Evolutionary conservation across 495 filamentous ascomycete genomes (phyloP).

Genomic region (Astrothelium macrocarpum): DNA sequence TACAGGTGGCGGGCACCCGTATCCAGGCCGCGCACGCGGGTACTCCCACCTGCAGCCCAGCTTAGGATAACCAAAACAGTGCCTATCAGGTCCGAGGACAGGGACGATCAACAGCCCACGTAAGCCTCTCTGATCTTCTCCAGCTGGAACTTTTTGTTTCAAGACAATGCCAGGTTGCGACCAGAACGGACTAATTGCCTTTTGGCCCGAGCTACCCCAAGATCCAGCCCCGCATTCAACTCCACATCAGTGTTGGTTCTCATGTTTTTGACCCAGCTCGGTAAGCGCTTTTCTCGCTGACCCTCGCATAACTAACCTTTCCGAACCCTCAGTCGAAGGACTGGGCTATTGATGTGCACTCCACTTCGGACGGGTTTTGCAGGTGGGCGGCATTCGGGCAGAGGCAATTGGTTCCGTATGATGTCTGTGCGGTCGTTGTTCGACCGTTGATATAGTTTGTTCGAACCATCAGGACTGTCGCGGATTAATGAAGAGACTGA

Average conservation of each 20-base stretch:
- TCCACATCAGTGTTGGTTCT: not conserved
- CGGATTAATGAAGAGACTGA: too few relatives aligned
- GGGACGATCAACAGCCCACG: not conserved
- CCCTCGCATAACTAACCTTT: too few relatives aligned
- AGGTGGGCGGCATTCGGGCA: not conserved
- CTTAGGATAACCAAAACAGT: not conserved
- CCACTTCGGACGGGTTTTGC: not conserved
- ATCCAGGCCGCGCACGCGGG: not conserved
- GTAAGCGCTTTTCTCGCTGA: too few relatives aligned
- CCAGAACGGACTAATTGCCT: not conserved
- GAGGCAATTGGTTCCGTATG: too few relatives aligned
- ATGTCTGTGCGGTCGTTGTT: too few relatives aligned
- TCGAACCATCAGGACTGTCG: too few relatives aligned
- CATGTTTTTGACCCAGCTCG: too few relatives aligned
- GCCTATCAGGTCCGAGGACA: not conserved
- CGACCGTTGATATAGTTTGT: too few relatives aligned
- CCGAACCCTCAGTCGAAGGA: too few relatives aligned
- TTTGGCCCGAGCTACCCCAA: not conserved
- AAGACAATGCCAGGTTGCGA: not conserved
- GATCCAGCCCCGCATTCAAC: not conserved
- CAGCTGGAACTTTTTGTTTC: not conserved
- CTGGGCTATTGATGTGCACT: not conserved
- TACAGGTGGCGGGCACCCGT: not conserved
- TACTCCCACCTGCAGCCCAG: not conserved
- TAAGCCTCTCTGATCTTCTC: not conserved